Conservation (phyloP, 352 stramenopile genomes). For the Pythium oligandrum region DNA sequence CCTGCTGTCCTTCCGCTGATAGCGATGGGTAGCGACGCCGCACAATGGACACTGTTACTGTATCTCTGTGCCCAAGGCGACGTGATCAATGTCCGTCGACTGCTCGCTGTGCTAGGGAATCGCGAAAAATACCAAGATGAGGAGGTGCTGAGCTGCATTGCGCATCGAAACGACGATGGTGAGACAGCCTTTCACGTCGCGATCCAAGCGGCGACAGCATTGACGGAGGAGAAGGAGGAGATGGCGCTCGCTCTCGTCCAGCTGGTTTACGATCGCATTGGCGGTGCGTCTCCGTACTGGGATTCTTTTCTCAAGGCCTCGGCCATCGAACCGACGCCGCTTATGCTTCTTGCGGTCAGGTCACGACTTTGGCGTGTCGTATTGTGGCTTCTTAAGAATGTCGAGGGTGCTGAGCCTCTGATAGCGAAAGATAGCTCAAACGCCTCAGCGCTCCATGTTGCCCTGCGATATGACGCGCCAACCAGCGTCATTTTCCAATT, state of each 20-base stretch:
- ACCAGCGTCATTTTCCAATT: no score
- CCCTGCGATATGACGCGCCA: no score
- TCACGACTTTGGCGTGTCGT: slow-evolving; percentile 61
- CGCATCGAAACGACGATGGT: slow-evolving; percentile 52
- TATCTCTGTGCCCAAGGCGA: slow-evolving; percentile 53
- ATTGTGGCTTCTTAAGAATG: slow-evolving; percentile 33
- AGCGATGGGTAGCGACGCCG: slow-evolving; percentile 33
- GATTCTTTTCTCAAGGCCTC: no score
- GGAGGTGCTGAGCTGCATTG: slow-evolving; percentile 32
- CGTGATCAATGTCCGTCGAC: slow-evolving; percentile 29
- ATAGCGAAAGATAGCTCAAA: no score
- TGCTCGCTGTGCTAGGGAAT: slow-evolving; percentile 13
- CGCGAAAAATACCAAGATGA: no score
- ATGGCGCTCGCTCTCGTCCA: slow-evolving; percentile 37
- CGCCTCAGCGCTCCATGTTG: no score
- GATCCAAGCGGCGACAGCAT: slow-evolving; percentile 38
- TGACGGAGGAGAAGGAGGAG: slow-evolving; percentile 14
- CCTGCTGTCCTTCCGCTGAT: slow-evolving; percentile 23
- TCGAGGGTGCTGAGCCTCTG: no score
- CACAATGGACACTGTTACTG: slow-evolving; percentile 65
- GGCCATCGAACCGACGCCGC: no score
- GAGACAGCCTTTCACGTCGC: slow-evolving; percentile 69
- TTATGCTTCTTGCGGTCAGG: slow-evolving; percentile 51
- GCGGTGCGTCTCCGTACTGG: no score
- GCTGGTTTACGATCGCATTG: no score